These are phyloP conservation scores for Cicer pinnatifidum DNA, from an alignment of 306 rosid species.

Conservation along the genomic window DNA sequence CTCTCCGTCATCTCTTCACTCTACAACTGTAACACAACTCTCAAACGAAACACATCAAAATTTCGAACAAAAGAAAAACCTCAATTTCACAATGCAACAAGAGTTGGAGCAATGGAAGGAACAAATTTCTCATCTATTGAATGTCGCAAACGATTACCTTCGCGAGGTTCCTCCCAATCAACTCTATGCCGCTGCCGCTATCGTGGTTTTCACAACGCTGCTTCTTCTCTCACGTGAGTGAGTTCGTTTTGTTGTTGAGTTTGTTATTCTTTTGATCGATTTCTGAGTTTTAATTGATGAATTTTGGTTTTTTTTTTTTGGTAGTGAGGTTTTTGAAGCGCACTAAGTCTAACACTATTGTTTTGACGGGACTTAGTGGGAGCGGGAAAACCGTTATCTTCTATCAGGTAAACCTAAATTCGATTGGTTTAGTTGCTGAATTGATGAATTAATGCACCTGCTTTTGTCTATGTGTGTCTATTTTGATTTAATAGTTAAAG, in stretches of 20 bases:
- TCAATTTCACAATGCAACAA: conserved; percentile 53
- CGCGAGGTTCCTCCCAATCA: conserved; percentile 63
- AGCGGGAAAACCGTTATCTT: conserved; percentile 82
- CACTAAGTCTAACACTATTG: conserved; percentile 67
- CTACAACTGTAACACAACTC: background rate
- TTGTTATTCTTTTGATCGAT: background rate
- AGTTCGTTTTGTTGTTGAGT: background rate
- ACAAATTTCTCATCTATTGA: conserved; percentile 45
- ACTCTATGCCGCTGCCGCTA: conserved; percentile 62
- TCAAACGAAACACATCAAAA: conserved; percentile 2
- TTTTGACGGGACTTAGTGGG: conserved; percentile 80
- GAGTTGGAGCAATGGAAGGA: conserved; percentile 62
- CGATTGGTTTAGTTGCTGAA: conserved; percentile 6
- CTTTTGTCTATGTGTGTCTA: background rate
- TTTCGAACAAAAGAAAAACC: background rate
- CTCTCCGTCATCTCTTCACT: background rate
- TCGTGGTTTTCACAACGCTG: conserved; percentile 55
- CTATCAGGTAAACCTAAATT: conserved; percentile 62
- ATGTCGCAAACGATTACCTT: conserved; percentile 46
- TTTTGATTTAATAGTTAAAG: background rate
- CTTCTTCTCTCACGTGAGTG: conserved; percentile 56
- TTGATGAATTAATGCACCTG: background rate
- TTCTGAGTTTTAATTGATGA: background rate
- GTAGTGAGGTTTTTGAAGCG: conserved; percentile 78
- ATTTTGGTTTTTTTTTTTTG: conserved; percentile 37